Percentiles rank a stretch among this genome's conserved stretches.
These are phyloP conservation scores for Glonium stellatum DNA, from an alignment of 495 filamentous ascomycete genomes.

Conservation along the genomic window DNA sequence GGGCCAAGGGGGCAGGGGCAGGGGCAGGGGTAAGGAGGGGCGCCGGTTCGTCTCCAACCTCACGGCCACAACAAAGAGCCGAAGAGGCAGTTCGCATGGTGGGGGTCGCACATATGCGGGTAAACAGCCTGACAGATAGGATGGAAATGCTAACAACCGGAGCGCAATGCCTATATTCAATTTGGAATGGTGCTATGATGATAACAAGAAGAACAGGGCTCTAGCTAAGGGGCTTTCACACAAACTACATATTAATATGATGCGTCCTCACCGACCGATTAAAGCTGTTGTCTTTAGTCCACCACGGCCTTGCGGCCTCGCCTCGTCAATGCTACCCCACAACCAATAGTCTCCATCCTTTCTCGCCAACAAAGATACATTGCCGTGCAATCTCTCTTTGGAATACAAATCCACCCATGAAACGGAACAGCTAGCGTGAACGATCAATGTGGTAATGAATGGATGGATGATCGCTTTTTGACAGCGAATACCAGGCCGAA, in stretches of 20 bases:
- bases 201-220: constrained; percentile 11
- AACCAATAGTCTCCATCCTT: constrained; percentile 1
- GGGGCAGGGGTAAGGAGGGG: background rate
- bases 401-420: constrained; percentile 15
- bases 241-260: constrained; percentile 22
- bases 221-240: constrained; percentile 15
- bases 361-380: constrained; percentile 6
- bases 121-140: background rate
- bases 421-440: constrained; percentile 10
- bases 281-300: constrained; percentile 13
- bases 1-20: background rate
- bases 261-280: constrained; percentile 11
- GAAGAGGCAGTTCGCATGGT: background rate
- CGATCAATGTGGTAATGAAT: constrained; percentile 22
- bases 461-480: constrained; percentile 15
- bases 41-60: background rate
- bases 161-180: constrained; percentile 7
- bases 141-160: background rate
- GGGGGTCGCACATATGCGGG: background rate
- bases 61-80: background rate
- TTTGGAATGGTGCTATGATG: constrained; percentile 9
- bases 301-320: constrained; percentile 13
- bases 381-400: constrained; percentile 19
- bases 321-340: constrained; percentile 16
- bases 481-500: background rate